Conservation (phyloP, 495 filamentous ascomycete species). For the Chaetomidium leptoderma region DNA sequence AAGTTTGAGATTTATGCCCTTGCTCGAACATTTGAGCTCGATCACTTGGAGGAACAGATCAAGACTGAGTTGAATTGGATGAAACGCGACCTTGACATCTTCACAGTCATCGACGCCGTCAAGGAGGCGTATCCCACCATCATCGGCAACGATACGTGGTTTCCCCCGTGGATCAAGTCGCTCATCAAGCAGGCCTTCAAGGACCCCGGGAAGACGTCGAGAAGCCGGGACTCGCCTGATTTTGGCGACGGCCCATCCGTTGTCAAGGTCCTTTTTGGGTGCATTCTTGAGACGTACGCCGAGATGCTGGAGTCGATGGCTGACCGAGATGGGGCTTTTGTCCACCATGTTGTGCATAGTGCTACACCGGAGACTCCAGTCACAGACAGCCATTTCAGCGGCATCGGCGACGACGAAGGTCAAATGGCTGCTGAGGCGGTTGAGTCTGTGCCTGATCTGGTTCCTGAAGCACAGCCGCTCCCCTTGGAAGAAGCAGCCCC, state of each 20-base stretch:
- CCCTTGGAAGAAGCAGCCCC: too few species aligned
- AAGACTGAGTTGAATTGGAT: conserved; percentile 16
- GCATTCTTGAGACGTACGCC: conserved; percentile 13
- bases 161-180: conserved; percentile 19
- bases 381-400: not conserved
- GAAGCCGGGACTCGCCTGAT: not conserved
- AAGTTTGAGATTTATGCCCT: conserved; percentile 19
- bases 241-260: conserved; percentile 5
- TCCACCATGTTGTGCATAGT: too few species aligned
- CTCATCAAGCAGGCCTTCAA: conserved; percentile 18
- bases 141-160: conserved; percentile 22
- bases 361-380: not conserved
- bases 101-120: conserved; percentile 22
- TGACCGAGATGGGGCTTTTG: not conserved
- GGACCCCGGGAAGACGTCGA: not conserved
- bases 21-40: conserved; percentile 12
- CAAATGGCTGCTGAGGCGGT: too few species aligned
- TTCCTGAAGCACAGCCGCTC: too few species aligned
- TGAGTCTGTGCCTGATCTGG: too few species aligned
- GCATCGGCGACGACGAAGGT: not conserved
- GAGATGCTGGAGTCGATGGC: not conserved
- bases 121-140: conserved; percentile 14
- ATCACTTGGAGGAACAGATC: conserved; percentile 18
- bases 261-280: conserved; percentile 12
- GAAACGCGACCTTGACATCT: conserved; percentile 14